A percentile compares a stretch with the other conserved stretches of the same genome.
These are phyloP conservation scores for Hypholoma fasciculare DNA, from an alignment of 768 basidiomycete species.

Conservation along the genomic window DNA sequence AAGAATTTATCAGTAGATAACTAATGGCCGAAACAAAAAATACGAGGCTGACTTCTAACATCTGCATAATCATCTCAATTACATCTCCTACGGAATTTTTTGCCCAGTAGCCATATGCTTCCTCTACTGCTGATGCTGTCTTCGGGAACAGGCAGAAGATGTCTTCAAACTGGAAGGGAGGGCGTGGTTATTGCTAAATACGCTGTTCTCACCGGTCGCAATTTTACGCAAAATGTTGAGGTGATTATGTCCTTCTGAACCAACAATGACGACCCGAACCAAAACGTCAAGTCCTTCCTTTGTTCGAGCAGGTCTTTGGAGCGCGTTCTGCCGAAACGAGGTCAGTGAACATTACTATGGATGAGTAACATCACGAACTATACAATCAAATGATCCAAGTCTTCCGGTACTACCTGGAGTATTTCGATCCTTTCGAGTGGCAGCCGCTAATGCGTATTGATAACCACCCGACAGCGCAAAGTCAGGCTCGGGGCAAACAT, in stretches of 20 bases:
- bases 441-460: not conserved
- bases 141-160: slow-evolving; percentile 27
- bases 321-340: not conserved
- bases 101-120: slow-evolving; percentile 20
- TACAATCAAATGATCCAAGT: not conserved
- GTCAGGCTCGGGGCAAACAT: too few species aligned
- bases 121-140: slow-evolving; percentile 10
- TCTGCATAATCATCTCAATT: slow-evolving; percentile 29
- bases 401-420: not conserved
- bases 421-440: not conserved
- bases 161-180: slow-evolving; percentile 27
- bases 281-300: slow-evolving; percentile 17
- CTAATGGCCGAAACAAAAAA: not conserved
- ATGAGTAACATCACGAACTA: not conserved
- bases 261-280: slow-evolving; percentile 14
- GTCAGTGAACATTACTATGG: too few species aligned
- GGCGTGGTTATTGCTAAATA: slow-evolving; percentile 22
- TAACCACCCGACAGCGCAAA: not conserved
- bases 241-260: slow-evolving; percentile 19
- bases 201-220: slow-evolving; percentile 11
- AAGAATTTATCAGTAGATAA: not conserved
- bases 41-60: slow-evolving; percentile 21
- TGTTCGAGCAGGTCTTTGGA: slow-evolving; percentile 8
- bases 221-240: slow-evolving; percentile 22
- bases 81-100: slow-evolving; percentile 30